Base-by-base conservation (phyloP, 2,329 filamentous ascomycete species). In the Epichloe sp. region DNA sequence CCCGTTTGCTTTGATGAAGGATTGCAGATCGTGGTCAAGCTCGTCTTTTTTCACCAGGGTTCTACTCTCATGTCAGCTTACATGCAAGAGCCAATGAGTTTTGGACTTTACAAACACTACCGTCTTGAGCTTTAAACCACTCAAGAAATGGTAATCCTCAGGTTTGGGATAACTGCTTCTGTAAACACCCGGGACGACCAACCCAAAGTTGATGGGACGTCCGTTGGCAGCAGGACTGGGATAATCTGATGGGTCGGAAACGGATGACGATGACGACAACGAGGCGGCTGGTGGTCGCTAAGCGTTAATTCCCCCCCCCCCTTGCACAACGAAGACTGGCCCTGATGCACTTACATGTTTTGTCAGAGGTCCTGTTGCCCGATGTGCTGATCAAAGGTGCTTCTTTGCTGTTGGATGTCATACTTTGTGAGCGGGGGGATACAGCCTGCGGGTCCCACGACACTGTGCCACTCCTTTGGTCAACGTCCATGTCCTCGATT, bases 111-210 rank as follows among this genome's bases (percentile, higher is more conserved):
- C 80, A 66, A 73, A 88, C 80, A 95, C 74, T 52, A 95, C 83
- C 15, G 85, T 91, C 70, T 86, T 89, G 54, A 96, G 71, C 11
- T 78, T 73, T 47, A 95, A 72, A 26, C 71, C 72, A 59, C 77
- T 71, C 50, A 95, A 70, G 60, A 86, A 91, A 3, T 73, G 72
- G 56, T 86, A 85, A 61, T 95, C 84, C 52, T 82, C 76, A 5
- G 75, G 66, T 54, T 80, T 72, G 3, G 90, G 90, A 62, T 89
- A 95, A 57, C 84, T 85, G 66, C 87, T 91, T 49, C 90, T 80
- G 64, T 88, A 95, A 31, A 96, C 74, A 8, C 84, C 83, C 6
- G 82, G 78, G 19, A 83, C 70, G 19, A 95, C 84, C 31, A 80
- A 70, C 17, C 85, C 87, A 66, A 91, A 95, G 63, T 95, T 95